Conservation (phyloP, 768 basidiomycete species). For the Boletales sp. region DNA sequence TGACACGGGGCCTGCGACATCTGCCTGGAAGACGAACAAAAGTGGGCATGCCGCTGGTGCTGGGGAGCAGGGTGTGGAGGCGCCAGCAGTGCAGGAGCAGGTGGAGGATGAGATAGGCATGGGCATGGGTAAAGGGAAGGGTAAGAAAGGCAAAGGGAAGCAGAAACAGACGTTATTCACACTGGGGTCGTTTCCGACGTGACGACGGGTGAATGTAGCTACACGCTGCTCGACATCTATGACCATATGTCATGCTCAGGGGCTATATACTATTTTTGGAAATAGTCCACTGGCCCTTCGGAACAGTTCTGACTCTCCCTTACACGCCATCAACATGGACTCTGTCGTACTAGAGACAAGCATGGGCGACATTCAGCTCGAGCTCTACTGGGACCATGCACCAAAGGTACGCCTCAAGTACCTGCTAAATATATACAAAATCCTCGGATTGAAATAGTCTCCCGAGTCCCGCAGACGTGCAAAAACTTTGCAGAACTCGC, state of each 20-base stretch:
- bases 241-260: neutral
- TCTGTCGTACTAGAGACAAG: constrained; percentile 79
- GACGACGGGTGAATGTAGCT: neutral
- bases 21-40: constrained; percentile 30
- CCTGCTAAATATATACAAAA: neutral
- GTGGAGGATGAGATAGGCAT: neutral
- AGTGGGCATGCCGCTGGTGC: neutral
- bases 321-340: constrained; percentile 14
- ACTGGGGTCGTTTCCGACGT: constrained; percentile 46
- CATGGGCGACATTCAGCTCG: constrained; percentile 82
- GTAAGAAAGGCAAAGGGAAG: constrained; percentile 78
- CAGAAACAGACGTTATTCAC: constrained; percentile 84
- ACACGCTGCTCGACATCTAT: too few species aligned
- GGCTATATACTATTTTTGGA: constrained; percentile 1
- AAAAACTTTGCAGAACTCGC: constrained; percentile 91
- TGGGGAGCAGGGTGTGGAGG: neutral
- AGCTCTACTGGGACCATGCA: constrained; percentile 92
- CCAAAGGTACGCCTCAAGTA: constrained; percentile 48
- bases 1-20: constrained; percentile 20
- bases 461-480: constrained; percentile 63
- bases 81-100: neutral
- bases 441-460: constrained; percentile 1
- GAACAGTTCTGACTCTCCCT: too few species aligned
- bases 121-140: constrained; percentile 34
- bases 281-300: too few species aligned